Conservation (phyloP, 1,284 basidiomycete genomes). For the Violaceomyces palustris region DNA sequence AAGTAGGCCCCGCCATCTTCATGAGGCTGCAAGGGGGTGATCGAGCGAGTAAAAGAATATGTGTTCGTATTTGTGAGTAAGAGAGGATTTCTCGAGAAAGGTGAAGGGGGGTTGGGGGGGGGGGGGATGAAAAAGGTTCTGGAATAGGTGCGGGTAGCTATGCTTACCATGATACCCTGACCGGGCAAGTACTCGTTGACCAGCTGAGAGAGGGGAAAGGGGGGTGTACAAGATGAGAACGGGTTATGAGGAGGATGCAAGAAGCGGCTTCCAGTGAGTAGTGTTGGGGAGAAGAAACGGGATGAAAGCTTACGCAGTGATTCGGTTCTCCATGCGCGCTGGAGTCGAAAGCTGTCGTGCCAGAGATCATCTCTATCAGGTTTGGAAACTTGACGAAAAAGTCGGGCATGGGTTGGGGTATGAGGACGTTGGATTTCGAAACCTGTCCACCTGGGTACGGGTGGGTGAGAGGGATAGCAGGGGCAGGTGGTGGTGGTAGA, state of each 20-base stretch:
- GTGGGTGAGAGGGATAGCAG: background rate
- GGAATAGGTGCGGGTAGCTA: too few relatives aligned
- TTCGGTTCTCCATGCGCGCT: slow-evolving; percentile 69
- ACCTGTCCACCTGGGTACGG: slow-evolving; percentile 72
- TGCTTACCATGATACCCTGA: slow-evolving; percentile 71
- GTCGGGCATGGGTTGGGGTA: slow-evolving; percentile 63
- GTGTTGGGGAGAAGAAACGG: too few relatives aligned
- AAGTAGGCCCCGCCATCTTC: slow-evolving; percentile 85
- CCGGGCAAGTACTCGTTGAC: slow-evolving; percentile 69
- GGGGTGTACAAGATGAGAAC: slow-evolving; percentile 2
- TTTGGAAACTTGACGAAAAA: slow-evolving; percentile 65
- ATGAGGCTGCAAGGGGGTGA: slow-evolving; percentile 65
- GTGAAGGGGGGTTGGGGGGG: too few relatives aligned
- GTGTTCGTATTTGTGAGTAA: background rate
- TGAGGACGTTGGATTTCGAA: slow-evolving; percentile 60
- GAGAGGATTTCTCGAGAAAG: too few relatives aligned
- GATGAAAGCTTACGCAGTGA: slow-evolving; percentile 79
- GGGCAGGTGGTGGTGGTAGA: too few relatives aligned
- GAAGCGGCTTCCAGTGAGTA: too few relatives aligned
- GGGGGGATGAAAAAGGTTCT: too few relatives aligned
- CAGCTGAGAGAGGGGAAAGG: slow-evolving; percentile 9
- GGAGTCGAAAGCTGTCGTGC: slow-evolving; percentile 61
- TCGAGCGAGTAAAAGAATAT: background rate
- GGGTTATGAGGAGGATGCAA: too few relatives aligned
- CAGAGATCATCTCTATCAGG: slow-evolving; percentile 64